Evolutionary conservation across 305 asterid species (phyloP), one percentile per base, ranked within the genome.

Genomic region (Fraxinus floribunda): DNA sequence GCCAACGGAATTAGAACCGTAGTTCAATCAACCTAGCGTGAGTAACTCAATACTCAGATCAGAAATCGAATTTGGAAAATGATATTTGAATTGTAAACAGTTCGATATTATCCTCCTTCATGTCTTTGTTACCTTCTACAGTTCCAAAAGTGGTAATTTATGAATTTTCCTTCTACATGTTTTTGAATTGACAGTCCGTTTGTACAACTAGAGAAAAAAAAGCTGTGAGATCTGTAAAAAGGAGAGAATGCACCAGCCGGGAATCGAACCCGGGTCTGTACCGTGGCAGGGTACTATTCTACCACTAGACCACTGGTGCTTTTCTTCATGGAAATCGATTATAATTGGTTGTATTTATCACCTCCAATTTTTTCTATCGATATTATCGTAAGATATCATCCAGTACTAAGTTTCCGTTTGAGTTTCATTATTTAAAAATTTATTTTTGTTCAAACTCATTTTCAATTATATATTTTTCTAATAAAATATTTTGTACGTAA

Each of bases 201-300:
- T 38, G 46, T 38, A 39, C 49, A 39, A 41, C 52, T 41, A 41
- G 16, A 41, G 52, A 41, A 10, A 41, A 41, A 10, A 41, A 41
- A 10, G 52, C 4, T 2, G 60, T 4, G 60, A 49, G 20, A 15
- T 49, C 60, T 49, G 60, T 49, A 3, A 15, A 15, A 30, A 30
- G 32, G 3, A 2, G 32, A 30, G 3, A 20, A 7, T 88, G 92
- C 90, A 91, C 88, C 91, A 90, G 91, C 91, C 90, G 84, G 90
- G 92, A 88, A 90, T 92, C 88, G 87, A 90, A 87, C 94, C 87
- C 92, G 78, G 92, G 91, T 86, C 91, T 88, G 90, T 92, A 88
- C 90, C 89, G 92, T 89, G 91, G 91, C 91, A 90, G 89, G 91
- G 90, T 89, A 88, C 90, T 85, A 89, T 91, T 89, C 91, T 89